Conservation (phyloP, 2,329 filamentous ascomycete species). For the Fusarium metavorans region DNA sequence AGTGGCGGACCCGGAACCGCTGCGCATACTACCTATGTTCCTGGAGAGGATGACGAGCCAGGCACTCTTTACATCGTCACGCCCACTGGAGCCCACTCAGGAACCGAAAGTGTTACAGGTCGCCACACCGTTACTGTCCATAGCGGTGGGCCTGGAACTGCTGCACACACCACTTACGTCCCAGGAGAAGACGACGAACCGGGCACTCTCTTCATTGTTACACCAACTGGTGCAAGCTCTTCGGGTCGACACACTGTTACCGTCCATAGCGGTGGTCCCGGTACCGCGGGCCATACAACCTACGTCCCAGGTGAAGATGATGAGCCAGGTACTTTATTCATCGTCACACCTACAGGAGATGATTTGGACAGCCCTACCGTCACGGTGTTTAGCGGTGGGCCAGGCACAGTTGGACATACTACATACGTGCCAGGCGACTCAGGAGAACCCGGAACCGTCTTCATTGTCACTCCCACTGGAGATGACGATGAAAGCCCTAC, state of each 20-base stretch:
- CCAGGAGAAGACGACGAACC: neutral
- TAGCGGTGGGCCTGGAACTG: neutral
- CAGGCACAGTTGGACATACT: neutral
- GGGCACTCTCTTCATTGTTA: neutral
- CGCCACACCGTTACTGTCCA: too few relatives aligned
- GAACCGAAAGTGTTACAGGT: neutral
- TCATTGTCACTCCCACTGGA: neutral
- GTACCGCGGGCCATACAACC: neutral
- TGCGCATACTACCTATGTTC: neutral
- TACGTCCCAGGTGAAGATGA: slow-evolving; percentile 7
- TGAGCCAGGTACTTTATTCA: slow-evolving; percentile 7
- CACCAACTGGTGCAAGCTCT: neutral
- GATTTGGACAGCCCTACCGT: neutral
- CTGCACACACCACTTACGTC: neutral
- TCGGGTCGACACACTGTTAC: neutral
- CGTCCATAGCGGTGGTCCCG: neutral
- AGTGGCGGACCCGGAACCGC: neutral
- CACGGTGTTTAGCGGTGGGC: slow-evolving; percentile 10
- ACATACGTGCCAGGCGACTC: neutral
- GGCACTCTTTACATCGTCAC: neutral
- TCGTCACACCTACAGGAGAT: slow-evolving; percentile 4
- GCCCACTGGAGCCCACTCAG: neutral
- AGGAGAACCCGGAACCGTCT: neutral
- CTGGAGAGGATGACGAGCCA: neutral
- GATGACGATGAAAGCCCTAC: neutral